Evolutionary conservation across 306 rosid genomes (phyloP).

Genomic region (Rosa rugosa): DNA sequence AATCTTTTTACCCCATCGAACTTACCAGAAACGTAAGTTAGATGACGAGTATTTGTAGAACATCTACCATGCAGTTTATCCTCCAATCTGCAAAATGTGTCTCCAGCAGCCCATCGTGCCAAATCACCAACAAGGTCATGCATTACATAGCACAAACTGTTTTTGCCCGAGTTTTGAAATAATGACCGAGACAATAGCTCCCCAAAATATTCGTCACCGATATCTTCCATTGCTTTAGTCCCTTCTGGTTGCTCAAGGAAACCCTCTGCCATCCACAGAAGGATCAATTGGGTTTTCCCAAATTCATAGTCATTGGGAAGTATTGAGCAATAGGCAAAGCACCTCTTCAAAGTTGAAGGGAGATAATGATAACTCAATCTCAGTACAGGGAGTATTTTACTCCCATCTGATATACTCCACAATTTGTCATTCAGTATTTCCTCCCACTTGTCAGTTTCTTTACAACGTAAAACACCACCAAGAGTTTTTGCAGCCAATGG

Average conservation of each 20-base stretch:
- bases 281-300: conserved; percentile 6
- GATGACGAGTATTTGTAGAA: conserved; percentile 23
- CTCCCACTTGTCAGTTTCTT: conserved; percentile 9
- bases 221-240: conserved; percentile 6
- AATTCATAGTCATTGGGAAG: conserved; percentile 26
- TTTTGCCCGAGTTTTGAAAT: conserved; percentile 10
- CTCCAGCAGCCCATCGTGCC: conserved; percentile 17
- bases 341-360: conserved; percentile 26
- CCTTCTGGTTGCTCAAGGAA: background rate
- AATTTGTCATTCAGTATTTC: background rate
- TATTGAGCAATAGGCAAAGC: conserved; percentile 42
- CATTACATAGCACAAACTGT: background rate
- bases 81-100: background rate
- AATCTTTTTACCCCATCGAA: background rate
- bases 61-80: background rate
- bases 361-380: conserved; percentile 30
- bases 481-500: conserved; percentile 36
- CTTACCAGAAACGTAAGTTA: background rate
- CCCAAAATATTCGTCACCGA: conserved; percentile 21
- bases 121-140: conserved; percentile 42
- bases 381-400: conserved; percentile 13
- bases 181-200: conserved; percentile 33
- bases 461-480: conserved; percentile 26
- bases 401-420: conserved; percentile 14
- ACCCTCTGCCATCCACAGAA: conserved; percentile 42